Evolutionary conservation across 257 asterid species (phyloP).

Genomic region (Osmanthus fragrans): DNA sequence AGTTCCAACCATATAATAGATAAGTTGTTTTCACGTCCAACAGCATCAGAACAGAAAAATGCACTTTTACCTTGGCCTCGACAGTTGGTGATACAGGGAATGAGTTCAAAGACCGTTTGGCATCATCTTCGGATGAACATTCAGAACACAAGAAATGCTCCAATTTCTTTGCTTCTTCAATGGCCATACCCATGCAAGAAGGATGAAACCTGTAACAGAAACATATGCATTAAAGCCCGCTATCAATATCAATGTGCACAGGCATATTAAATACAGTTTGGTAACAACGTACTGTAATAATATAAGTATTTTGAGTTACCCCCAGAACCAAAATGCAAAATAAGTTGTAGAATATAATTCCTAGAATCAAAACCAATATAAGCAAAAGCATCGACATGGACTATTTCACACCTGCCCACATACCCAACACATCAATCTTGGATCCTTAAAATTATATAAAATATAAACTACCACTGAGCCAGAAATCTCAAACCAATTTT

Average conservation of each 20-base stretch:
- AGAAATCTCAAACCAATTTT: neutral
- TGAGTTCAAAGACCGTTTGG: constrained; percentile 65
- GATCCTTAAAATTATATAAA: neutral
- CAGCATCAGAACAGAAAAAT: constrained; percentile 7
- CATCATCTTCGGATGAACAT: constrained; percentile 79
- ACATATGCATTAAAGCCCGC: neutral
- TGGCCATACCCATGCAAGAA: constrained; percentile 81
- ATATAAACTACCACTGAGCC: neutral
- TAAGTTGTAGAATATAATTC: neutral
- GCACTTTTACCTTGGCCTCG: constrained; percentile 47
- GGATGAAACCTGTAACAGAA: constrained; percentile 76
- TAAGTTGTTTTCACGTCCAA: neutral
- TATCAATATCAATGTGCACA: neutral
- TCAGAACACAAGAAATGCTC: constrained; percentile 82
- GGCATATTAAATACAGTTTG: neutral
- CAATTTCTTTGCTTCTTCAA: constrained; percentile 80
- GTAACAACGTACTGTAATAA: neutral
- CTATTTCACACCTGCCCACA: neutral
- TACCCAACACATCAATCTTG: neutral
- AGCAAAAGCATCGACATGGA: neutral
- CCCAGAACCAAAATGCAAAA: neutral
- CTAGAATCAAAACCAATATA: neutral
- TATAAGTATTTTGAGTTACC: neutral
- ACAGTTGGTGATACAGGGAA: constrained; percentile 59
- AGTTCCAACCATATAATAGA: neutral